A percentile compares a stretch with the other conserved stretches of the same genome.
Conservation (phyloP, 805 yeast genomes). For the Kodamaea kakaduensis region DNA sequence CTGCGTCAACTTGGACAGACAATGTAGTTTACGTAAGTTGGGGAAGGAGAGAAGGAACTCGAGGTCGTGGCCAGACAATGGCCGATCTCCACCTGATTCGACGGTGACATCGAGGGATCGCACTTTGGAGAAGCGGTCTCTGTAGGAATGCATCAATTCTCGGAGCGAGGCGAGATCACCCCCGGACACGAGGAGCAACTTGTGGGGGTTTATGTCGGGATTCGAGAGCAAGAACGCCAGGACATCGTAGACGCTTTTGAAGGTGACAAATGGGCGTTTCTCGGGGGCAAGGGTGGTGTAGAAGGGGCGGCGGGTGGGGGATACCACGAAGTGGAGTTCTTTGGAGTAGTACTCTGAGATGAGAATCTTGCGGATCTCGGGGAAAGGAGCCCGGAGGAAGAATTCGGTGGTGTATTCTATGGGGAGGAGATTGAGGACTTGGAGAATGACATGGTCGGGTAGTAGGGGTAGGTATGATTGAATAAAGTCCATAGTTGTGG, state of each 20-base stretch:
- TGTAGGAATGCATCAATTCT: constrained; percentile 20
- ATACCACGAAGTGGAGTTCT: constrained; percentile 31
- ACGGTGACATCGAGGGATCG: constrained; percentile 24
- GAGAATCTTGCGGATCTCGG: constrained; percentile 20
- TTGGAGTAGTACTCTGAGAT: constrained; percentile 23
- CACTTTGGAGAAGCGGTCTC: constrained; percentile 14
- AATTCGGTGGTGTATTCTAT: constrained; percentile 21
- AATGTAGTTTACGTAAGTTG: constrained; percentile 29
- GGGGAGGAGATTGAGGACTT: constrained; percentile 18
- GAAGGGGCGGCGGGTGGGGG: constrained; percentile 27
- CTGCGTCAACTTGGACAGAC: constrained; percentile 20
- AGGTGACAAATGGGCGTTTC: constrained; percentile 10
- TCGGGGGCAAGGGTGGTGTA: constrained; percentile 6
- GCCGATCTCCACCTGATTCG: constrained; percentile 20
- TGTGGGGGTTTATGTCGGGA: constrained; percentile 26
- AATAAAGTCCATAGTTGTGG: too few relatives aligned
- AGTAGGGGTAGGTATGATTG: constrained; percentile 13
- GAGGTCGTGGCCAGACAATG: constrained; percentile 16
- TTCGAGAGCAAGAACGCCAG: constrained; percentile 29
- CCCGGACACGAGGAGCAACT: constrained; percentile 26
- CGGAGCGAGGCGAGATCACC: constrained; percentile 28
- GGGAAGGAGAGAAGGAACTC: constrained; percentile 19
- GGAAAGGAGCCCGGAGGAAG: constrained; percentile 14
- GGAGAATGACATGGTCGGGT: constrained; percentile 22
- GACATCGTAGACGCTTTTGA: constrained; percentile 27